These are phyloP conservation scores for Pilaira anomala DNA, from an alignment of 192 early-diverging fungal species.

Conservation along the genomic window DNA sequence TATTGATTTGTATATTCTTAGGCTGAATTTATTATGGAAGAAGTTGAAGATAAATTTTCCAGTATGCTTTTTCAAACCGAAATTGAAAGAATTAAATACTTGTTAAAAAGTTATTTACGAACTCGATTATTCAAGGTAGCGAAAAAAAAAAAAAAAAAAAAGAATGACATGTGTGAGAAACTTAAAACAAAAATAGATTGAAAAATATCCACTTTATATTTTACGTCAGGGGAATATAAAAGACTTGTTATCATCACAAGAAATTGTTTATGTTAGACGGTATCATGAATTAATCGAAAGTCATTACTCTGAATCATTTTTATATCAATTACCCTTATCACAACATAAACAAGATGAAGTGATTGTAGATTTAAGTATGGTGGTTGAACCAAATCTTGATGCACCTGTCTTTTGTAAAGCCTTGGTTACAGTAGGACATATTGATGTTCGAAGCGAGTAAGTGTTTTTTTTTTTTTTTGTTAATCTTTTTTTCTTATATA, in stretches of 20 bases:
- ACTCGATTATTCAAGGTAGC: conserved; percentile 61
- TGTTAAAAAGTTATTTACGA: conserved; percentile 59
- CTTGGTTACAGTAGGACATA: conserved; percentile 45
- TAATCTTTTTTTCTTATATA: not conserved
- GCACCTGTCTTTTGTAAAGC: conserved; percentile 61
- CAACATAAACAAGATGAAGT: conserved; percentile 51
- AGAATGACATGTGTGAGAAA: not conserved
- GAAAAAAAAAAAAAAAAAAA: not conserved
- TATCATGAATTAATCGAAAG: conserved; percentile 49
- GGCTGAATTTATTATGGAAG: conserved; percentile 19
- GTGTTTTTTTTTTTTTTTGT: not conserved
- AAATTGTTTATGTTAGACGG: conserved; percentile 47
- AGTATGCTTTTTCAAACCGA: conserved; percentile 61
- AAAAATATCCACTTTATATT: conserved; percentile 46
- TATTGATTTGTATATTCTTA: conserved; percentile 1
- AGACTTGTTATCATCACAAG: conserved; percentile 45
- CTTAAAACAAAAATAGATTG: conserved; percentile 45
- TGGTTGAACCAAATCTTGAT: conserved; percentile 51
- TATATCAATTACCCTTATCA: conserved; percentile 45
- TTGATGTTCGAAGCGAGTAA: not conserved
- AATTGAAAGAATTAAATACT: conserved; percentile 64
- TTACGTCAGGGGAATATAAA: conserved; percentile 36
- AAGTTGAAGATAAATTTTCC: conserved; percentile 48
- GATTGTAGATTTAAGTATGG: conserved; percentile 33
- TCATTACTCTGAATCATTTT: conserved; percentile 47